A percentile compares a stretch with the other conserved stretches of the same genome.
Evolutionary conservation across 2,329 filamentous ascomycete genomes (phyloP).

Genomic region (Epichloe aotearoae): DNA sequence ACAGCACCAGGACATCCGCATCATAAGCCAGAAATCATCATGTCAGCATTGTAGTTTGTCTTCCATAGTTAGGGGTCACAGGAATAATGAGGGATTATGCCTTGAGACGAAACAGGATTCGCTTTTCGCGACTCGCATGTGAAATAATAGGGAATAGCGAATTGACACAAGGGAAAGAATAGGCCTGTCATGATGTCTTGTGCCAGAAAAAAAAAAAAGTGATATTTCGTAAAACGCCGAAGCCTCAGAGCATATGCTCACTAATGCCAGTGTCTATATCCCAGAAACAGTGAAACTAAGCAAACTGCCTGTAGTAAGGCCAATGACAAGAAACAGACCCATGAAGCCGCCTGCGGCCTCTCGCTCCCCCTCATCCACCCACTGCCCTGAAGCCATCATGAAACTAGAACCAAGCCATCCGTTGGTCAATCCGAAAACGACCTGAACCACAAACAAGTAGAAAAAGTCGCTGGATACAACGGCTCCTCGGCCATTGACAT

Average conservation of each 20-base stretch:
- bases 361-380: conserved; percentile 69
- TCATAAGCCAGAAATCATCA: background rate
- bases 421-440: conserved; percentile 72
- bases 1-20: background rate
- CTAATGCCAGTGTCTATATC: conserved; percentile 6
- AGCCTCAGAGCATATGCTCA: background rate
- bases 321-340: conserved; percentile 77
- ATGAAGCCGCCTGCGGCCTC: conserved; percentile 91
- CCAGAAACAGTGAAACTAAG: conserved; percentile 65
- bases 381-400: conserved; percentile 82
- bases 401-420: conserved; percentile 76
- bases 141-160: background rate
- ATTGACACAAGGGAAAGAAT: background rate
- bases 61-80: background rate
- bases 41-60: background rate
- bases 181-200: background rate
- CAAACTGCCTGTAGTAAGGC: conserved; percentile 73
- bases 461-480: conserved; percentile 69
- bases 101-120: background rate
- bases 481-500: conserved; percentile 65
- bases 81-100: background rate
- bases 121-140: background rate
- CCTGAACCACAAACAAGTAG: conserved; percentile 72
- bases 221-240: background rate
- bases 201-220: background rate